A percentile compares a stretch with the other conserved stretches of the same genome.
Conservation (phyloP, 2,329 filamentous ascomycete genomes). For the Trichophyton rubrum region DNA sequence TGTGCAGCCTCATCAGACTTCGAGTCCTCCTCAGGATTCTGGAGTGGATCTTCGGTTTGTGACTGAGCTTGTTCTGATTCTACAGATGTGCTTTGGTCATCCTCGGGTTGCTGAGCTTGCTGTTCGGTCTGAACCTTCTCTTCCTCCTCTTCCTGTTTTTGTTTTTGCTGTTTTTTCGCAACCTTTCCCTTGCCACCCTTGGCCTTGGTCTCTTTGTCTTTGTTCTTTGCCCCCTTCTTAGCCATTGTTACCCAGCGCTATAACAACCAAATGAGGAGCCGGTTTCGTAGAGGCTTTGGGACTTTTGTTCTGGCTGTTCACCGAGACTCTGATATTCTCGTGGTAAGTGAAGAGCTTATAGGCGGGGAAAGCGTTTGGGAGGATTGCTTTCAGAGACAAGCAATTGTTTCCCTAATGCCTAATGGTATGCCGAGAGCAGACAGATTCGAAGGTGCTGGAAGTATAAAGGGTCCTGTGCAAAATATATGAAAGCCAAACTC, state of each 20-base stretch:
- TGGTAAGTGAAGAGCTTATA: background rate
- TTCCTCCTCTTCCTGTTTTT: slow-evolving; percentile 6
- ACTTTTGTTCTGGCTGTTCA: background rate
- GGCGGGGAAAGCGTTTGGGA: background rate
- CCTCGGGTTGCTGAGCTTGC: background rate
- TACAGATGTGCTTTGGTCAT: background rate
- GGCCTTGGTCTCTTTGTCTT: slow-evolving; percentile 7
- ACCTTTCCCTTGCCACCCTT: slow-evolving; percentile 12
- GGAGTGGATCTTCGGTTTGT: background rate
- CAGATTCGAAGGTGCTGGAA: background rate
- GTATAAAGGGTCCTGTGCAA: background rate
- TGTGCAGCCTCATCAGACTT: background rate
- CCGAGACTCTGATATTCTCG: background rate
- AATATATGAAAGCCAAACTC: background rate
- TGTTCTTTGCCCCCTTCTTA: slow-evolving; percentile 10
- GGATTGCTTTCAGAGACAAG: background rate
- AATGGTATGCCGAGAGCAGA: background rate
- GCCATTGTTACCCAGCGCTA: slow-evolving; percentile 7
- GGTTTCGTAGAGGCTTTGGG: background rate
- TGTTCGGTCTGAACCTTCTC: background rate
- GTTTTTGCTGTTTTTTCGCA: slow-evolving; percentile 10
- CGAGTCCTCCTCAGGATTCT: background rate
- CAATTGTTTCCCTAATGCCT: background rate
- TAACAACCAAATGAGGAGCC: background rate
- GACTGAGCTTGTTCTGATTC: slow-evolving; percentile 7